These are phyloP conservation scores for Pythium phragmiticola DNA, from an alignment of 352 stramenopile genomes.

Conservation along the genomic window DNA sequence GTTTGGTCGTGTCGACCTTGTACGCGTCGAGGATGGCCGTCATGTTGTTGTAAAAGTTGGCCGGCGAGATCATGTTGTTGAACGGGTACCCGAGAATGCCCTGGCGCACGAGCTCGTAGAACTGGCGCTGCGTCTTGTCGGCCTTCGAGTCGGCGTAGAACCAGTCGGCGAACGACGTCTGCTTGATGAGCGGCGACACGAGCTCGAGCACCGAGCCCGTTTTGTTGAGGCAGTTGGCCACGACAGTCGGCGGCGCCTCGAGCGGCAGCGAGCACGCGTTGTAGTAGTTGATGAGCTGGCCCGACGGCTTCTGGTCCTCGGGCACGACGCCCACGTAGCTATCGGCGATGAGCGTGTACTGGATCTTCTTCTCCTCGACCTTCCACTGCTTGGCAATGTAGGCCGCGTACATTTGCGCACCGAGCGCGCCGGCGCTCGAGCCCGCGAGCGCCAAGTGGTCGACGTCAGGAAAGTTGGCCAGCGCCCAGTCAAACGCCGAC, in stretches of 20 bases:
- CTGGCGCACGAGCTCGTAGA: slow-evolving; percentile 57
- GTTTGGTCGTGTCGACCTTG: slow-evolving; percentile 33
- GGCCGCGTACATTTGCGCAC: slow-evolving; percentile 43
- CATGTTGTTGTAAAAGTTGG: slow-evolving; percentile 53
- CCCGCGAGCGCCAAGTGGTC: slow-evolving; percentile 56
- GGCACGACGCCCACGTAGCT: slow-evolving; percentile 67
- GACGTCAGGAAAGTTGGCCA: slow-evolving; percentile 58
- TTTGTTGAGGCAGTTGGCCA: slow-evolving; percentile 45
- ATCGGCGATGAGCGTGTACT: slow-evolving; percentile 57
- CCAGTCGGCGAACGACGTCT: slow-evolving; percentile 49
- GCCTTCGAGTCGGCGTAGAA: slow-evolving; percentile 65
- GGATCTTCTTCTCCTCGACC: slow-evolving; percentile 49
- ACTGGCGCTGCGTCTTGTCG: slow-evolving; percentile 62
- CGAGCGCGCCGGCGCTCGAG: slow-evolving; percentile 56
- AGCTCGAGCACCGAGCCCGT: slow-evolving; percentile 47
- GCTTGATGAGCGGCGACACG: slow-evolving; percentile 50
- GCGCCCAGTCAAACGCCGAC: slow-evolving; percentile 58
- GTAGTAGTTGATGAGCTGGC: slow-evolving; percentile 61
- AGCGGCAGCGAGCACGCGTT: slow-evolving; percentile 51
- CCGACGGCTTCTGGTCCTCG: slow-evolving; percentile 36
- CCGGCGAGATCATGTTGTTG: slow-evolving; percentile 42
- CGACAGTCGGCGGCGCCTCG: slow-evolving; percentile 36
- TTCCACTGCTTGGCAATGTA: slow-evolving; percentile 57
- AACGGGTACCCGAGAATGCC: slow-evolving; percentile 59
- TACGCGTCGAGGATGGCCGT: slow-evolving; percentile 46